These are phyloP conservation scores for Helicocarpus griseus DNA, from an alignment of 2,329 filamentous ascomycete genomes.

Conservation along the genomic window DNA sequence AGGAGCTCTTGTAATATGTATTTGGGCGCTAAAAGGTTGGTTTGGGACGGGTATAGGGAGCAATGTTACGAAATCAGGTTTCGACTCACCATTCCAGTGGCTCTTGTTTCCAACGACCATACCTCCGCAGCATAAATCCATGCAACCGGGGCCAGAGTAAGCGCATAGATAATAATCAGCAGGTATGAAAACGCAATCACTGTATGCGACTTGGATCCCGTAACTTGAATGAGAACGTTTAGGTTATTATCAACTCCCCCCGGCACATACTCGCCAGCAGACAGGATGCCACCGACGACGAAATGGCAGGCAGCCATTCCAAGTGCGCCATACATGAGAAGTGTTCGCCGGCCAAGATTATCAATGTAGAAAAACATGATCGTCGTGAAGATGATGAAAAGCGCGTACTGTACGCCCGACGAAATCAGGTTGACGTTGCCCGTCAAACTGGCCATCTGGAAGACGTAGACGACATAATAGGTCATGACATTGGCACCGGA, in stretches of 20 bases:
- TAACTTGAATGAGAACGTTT: conserved; percentile 47
- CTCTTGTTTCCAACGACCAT: conserved; percentile 52
- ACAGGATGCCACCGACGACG: conserved; percentile 37
- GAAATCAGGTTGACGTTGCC: conserved; percentile 27
- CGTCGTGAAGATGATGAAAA: conserved; percentile 23
- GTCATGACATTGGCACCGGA: conserved; percentile 32
- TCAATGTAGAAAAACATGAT: conserved; percentile 19
- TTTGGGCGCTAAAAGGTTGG: too few species aligned
- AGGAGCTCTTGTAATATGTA: too few species aligned
- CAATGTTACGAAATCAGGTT: too few species aligned
- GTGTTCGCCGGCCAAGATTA: conserved; percentile 10
- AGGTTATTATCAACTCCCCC: conserved; percentile 36
- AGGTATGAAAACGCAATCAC: conserved; percentile 59
- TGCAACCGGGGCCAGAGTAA: conserved; percentile 54
- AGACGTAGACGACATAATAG: conserved; percentile 30
- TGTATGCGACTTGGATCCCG: conserved; percentile 45
- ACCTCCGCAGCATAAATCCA: conserved; percentile 60
- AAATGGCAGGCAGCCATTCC: conserved; percentile 20
- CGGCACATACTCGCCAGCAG: conserved; percentile 33
- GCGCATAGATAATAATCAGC: conserved; percentile 53
- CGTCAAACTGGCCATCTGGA: conserved; percentile 28
- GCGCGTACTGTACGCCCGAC: conserved; percentile 22
- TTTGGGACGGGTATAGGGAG: too few species aligned
- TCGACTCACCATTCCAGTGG: conserved; percentile 47
- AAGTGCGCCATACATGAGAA: conserved; percentile 13